A percentile compares a stretch with the other conserved stretches of the same genome.
Evolutionary conservation across 2,329 filamentous ascomycete species (phyloP).

Genomic region (Aspergillus nomiae): DNA sequence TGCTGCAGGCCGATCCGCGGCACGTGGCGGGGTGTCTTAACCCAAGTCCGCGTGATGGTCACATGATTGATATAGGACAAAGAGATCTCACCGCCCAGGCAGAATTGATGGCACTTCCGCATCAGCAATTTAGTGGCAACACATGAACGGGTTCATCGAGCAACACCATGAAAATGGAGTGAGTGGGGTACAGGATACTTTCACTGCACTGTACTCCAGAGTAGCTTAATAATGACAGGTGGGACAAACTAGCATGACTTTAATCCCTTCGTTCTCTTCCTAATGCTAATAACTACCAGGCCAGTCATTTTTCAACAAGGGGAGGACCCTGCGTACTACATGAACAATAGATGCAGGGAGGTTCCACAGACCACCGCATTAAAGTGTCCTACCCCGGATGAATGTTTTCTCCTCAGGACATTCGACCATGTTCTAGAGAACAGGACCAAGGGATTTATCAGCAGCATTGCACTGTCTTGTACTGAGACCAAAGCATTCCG

Average conservation of each 20-base stretch:
- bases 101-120: neutral
- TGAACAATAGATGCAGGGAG: neutral
- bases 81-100: neutral
- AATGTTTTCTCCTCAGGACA: neutral
- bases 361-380: neutral
- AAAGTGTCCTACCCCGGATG: neutral
- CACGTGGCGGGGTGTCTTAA: conserved; percentile 14
- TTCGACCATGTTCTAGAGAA: conserved; percentile 6
- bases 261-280: neutral
- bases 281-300: neutral
- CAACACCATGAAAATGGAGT: neutral
- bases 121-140: neutral
- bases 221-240: neutral
- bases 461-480: conserved; percentile 10
- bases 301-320: neutral
- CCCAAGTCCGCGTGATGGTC: neutral
- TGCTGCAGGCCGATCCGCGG: conserved; percentile 15
- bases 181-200: neutral
- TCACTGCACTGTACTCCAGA: neutral
- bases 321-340: neutral
- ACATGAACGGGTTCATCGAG: neutral
- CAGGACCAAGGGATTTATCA: conserved; percentile 20
- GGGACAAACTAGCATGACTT: neutral
- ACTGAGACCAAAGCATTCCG: conserved; percentile 19
- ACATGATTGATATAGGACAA: neutral